Conservation (phyloP, 805 yeast species). For the Pichia californica region DNA sequence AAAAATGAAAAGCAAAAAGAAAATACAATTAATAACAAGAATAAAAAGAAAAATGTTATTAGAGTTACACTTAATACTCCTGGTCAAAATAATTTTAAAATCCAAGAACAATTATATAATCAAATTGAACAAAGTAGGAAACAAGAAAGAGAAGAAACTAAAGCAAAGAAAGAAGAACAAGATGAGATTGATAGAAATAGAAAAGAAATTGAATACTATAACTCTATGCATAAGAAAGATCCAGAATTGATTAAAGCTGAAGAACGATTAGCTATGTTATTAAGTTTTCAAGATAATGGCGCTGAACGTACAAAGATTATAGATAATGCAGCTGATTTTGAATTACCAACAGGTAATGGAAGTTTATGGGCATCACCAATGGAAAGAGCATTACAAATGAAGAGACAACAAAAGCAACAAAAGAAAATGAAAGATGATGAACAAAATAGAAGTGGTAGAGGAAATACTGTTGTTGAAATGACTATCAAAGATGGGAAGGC, state of each 20-base stretch:
- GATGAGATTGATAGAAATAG: constrained; percentile 36
- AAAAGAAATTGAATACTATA: constrained; percentile 39
- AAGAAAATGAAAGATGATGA: constrained; percentile 58
- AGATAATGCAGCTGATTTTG: constrained; percentile 88
- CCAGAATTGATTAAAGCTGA: constrained; percentile 65
- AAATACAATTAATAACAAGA: constrained; percentile 12
- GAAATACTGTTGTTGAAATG: constrained; percentile 69
- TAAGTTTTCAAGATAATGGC: constrained; percentile 78
- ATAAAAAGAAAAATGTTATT: constrained; percentile 40
- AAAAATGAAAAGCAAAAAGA: constrained; percentile 12
- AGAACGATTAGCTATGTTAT: constrained; percentile 60
- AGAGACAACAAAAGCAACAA: constrained; percentile 73
- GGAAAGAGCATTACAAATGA: constrained; percentile 82
- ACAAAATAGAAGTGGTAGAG: constrained; percentile 60
- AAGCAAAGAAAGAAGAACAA: constrained; percentile 32
- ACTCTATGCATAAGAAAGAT: constrained; percentile 36
- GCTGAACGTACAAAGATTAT: constrained; percentile 88
- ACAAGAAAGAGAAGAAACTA: constrained; percentile 28
- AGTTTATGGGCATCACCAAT: constrained; percentile 81
- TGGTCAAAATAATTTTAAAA: constrained; percentile 58
- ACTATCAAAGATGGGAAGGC: constrained; percentile 79
- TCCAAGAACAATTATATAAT: constrained; percentile 60
- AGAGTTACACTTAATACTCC: constrained; percentile 51
- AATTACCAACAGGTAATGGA: constrained; percentile 40
- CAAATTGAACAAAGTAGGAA: constrained; percentile 45